Conservation (phyloP, 2,329 filamentous ascomycete genomes). For the Xylariaceae sp. region DNA sequence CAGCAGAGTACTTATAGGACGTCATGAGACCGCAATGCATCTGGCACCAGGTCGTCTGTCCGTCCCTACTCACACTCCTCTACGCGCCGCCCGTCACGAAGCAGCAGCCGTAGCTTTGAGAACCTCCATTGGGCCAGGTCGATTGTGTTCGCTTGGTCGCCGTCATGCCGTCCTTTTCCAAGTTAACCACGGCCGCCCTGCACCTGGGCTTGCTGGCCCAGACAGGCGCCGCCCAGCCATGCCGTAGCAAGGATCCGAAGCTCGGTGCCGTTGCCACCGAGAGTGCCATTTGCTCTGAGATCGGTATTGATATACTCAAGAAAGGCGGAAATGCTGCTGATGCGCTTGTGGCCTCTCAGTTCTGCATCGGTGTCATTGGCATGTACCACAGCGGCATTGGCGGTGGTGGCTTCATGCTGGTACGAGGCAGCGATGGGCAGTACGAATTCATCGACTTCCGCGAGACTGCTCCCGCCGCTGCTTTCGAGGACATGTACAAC, state of each 20-base stretch:
- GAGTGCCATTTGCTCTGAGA: constrained; percentile 60
- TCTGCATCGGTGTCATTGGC: constrained; percentile 69
- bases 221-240: constrained; percentile 17
- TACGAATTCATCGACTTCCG: constrained; percentile 84
- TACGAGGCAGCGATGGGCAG: constrained; percentile 64
- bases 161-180: constrained; percentile 24
- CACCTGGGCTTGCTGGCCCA: constrained; percentile 21
- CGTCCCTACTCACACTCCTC: not conserved
- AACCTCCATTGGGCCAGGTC: not conserved
- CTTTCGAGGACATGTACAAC: constrained; percentile 75
- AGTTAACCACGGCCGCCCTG: constrained; percentile 20
- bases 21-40: too few relatives aligned
- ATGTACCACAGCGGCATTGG: constrained; percentile 81
- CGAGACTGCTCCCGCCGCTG: constrained; percentile 74
- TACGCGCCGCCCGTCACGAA: not conserved
- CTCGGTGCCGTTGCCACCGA: constrained; percentile 66
- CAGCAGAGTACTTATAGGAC: too few relatives aligned
- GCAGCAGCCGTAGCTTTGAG: not conserved
- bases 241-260: constrained; percentile 17
- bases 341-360: constrained; percentile 65
- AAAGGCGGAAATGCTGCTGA: constrained; percentile 67
- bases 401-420: constrained; percentile 84
- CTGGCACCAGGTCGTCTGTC: too few relatives aligned
- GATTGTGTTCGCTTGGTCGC: not conserved
- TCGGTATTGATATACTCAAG: constrained; percentile 58